A percentile compares a stretch with the other conserved stretches of the same genome.
These are phyloP conservation scores for Aphanocladium album DNA, from an alignment of 2,329 filamentous ascomycete genomes.

Conservation along the genomic window DNA sequence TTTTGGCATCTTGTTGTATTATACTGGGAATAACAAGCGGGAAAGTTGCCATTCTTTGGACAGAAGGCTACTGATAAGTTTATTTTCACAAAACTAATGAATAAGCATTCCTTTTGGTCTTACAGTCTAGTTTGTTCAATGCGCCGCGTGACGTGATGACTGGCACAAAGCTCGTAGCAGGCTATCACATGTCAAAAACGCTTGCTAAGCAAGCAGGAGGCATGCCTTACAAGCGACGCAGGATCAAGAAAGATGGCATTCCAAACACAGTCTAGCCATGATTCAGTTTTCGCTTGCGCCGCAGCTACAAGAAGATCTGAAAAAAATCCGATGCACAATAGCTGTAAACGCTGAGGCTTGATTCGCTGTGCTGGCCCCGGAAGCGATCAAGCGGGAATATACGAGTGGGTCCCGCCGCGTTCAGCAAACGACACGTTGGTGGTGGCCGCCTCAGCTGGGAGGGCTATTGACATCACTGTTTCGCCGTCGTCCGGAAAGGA, in stretches of 20 bases:
- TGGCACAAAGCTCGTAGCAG: background rate
- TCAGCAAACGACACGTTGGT: background rate
- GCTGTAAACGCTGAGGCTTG: too few species aligned
- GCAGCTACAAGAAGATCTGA: too few species aligned
- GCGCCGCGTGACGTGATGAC: background rate
- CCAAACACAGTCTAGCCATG: background rate
- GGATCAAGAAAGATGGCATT: background rate
- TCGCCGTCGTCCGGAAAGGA: background rate
- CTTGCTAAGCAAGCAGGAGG: background rate
- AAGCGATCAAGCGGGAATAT: background rate
- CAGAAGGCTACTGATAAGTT: background rate
- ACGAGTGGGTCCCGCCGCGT: background rate
- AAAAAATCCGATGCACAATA: too few species aligned
- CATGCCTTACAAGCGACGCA: background rate
- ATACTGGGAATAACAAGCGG: conserved; percentile 4
- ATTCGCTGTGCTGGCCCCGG: background rate
- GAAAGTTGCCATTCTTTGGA: background rate
- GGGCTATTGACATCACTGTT: background rate
- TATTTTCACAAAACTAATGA: background rate
- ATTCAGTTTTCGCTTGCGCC: too few species aligned
- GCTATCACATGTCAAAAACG: background rate
- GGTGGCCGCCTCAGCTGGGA: background rate
- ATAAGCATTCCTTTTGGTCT: background rate
- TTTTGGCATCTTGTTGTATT: conserved; percentile 3
- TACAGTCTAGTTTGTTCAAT: background rate